phyloP scores from a whole-genome alignment of 78 protist species.

The Creolimax fragrantissima region DNA sequence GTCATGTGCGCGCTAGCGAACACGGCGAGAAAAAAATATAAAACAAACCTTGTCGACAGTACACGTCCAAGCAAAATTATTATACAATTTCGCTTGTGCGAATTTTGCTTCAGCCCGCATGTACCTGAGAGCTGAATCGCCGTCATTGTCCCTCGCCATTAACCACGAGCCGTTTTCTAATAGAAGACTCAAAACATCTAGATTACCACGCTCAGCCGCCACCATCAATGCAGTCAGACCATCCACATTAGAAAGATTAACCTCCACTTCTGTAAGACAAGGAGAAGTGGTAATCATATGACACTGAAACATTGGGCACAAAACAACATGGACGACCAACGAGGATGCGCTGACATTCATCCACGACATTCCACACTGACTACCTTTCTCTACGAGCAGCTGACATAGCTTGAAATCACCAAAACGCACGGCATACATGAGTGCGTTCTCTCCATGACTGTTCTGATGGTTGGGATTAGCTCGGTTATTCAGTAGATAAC shows the following conservation, averaged over 20 bases:
- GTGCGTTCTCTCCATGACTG: not conserved
- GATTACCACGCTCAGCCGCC: not conserved
- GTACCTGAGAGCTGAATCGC: not conserved
- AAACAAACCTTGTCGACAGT: too few species aligned
- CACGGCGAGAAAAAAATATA: too few species aligned
- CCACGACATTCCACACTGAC: too few species aligned
- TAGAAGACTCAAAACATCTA: not conserved
- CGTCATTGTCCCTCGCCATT: not conserved
- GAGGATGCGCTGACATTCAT: too few species aligned
- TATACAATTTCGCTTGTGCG: too few species aligned
- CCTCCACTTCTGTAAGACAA: not conserved
- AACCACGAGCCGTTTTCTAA: not conserved
- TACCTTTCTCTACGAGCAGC: not conserved
- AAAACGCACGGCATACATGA: not conserved
- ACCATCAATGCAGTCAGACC: not conserved
- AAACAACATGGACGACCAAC: too few species aligned
- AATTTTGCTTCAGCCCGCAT: too few species aligned
- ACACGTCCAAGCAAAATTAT: too few species aligned
- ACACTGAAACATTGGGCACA: too few species aligned
- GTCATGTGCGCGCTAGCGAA: too few species aligned
- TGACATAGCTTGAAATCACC: not conserved
- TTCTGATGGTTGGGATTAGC: not conserved
- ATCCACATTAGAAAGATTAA: not conserved
- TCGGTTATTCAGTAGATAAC: not conserved
- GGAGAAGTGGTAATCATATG: too few species aligned